Evolutionary conservation across 768 basidiomycete species (phyloP).

Genomic region (Tulasnella sp.): DNA sequence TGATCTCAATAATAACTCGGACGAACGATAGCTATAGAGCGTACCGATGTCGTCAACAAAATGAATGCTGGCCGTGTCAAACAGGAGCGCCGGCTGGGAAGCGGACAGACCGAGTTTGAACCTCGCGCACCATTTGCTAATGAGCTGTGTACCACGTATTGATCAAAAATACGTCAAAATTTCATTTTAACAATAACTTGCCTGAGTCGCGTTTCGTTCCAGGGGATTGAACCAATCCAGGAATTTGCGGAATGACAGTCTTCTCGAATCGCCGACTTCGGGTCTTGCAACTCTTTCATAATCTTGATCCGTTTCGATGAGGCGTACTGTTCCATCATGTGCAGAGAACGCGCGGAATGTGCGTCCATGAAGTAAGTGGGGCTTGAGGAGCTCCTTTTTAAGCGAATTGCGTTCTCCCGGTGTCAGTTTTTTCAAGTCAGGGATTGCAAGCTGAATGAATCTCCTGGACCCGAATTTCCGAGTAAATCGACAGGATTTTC

Average conservation of each 20-base stretch:
- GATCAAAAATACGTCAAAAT: background rate
- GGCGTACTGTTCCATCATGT: constrained; percentile 59
- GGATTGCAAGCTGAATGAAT: constrained; percentile 49
- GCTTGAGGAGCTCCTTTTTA: constrained; percentile 52
- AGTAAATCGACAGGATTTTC: constrained; percentile 59
- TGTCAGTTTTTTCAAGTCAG: background rate
- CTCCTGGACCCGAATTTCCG: constrained; percentile 64
- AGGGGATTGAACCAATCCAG: constrained; percentile 61
- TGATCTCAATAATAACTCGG: background rate
- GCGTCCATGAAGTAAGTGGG: constrained; percentile 58
- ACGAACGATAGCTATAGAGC: constrained; percentile 37
- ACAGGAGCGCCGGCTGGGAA: constrained; percentile 58
- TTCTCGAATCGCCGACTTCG: constrained; percentile 21
- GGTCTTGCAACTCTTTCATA: background rate
- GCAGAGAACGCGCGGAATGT: constrained; percentile 65
- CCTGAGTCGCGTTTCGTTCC: constrained; percentile 55
- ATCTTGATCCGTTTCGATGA: constrained; percentile 59
- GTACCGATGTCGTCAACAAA: constrained; percentile 56
- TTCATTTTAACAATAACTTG: constrained; percentile 38
- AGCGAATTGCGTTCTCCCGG: constrained; percentile 30
- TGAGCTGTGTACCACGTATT: constrained; percentile 47
- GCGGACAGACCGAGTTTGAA: constrained; percentile 65
- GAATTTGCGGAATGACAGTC: constrained; percentile 52
- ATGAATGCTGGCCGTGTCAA: constrained; percentile 48
- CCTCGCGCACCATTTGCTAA: constrained; percentile 68